phyloP scores from a whole-genome alignment of 2,329 filamentous ascomycete genomes.

The Blastomyces parvus region DNA sequence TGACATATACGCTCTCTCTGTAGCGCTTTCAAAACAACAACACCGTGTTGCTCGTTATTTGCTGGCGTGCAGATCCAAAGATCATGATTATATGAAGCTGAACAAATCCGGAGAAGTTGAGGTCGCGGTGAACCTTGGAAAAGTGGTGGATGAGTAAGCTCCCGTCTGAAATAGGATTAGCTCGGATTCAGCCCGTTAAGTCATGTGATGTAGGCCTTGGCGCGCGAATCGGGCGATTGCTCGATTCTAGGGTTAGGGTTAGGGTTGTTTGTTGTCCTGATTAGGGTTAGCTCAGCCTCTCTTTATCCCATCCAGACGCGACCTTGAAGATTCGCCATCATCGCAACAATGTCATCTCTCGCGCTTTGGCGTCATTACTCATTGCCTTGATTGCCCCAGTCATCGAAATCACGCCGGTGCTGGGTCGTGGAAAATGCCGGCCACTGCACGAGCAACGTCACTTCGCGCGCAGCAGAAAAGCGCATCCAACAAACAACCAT shows the following conservation, averaged over 20 bases:
- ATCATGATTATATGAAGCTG: background rate
- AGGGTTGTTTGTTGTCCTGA: background rate
- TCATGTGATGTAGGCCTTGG: too few species aligned
- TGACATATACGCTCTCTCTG: background rate
- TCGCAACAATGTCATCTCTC: background rate
- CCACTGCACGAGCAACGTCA: background rate
- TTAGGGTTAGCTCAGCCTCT: background rate
- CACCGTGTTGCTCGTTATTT: background rate
- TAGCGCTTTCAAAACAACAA: background rate
- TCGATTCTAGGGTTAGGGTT: slow-evolving; percentile 8
- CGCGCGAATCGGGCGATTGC: background rate
- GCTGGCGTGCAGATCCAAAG: background rate
- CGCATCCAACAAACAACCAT: slow-evolving; percentile 2
- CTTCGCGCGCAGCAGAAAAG: slow-evolving; percentile 3
- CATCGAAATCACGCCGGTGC: background rate
- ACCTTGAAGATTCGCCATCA: background rate
- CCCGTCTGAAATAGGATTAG: too few species aligned
- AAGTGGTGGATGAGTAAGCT: too few species aligned
- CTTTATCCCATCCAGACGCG: background rate
- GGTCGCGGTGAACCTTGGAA: too few species aligned
- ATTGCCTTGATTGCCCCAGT: background rate
- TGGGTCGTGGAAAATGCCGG: background rate
- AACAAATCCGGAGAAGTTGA: too few species aligned
- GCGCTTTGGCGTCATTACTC: background rate
- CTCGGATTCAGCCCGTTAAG: too few species aligned